Evolutionary conservation across 169 alveolate species (phyloP).

Genomic region (Eimeria praecox): DNA sequence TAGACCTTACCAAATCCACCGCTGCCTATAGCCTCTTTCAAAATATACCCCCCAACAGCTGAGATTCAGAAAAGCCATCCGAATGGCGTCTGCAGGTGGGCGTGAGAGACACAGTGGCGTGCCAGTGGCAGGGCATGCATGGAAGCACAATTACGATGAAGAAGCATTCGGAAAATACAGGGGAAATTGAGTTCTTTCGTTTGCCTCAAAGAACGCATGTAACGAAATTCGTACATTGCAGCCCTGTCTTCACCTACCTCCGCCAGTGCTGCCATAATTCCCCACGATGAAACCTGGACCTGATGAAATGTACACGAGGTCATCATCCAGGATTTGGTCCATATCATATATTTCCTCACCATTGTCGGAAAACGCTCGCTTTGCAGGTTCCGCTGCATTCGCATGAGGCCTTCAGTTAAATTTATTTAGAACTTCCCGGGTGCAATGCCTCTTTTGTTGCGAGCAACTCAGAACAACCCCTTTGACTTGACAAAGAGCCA

Average conservation of each 20-base stretch:
- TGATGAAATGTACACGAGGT: slow-evolving; percentile 70
- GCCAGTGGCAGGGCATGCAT: not conserved
- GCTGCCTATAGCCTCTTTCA: slow-evolving; percentile 71
- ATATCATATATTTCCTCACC: slow-evolving; percentile 77
- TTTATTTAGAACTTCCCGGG: not conserved
- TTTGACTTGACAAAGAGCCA: not conserved
- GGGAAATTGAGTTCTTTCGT: not conserved
- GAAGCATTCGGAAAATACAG: not conserved
- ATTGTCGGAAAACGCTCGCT: slow-evolving; percentile 71
- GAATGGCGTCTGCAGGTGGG: not conserved
- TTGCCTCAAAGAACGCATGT: not conserved
- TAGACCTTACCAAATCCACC: slow-evolving; percentile 82
- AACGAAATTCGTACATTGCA: not conserved
- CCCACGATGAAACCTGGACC: slow-evolving; percentile 58
- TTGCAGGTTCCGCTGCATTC: slow-evolving; percentile 69
- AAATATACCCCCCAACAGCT: slow-evolving; percentile 78
- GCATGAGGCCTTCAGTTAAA: not conserved
- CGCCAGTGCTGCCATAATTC: slow-evolving; percentile 52
- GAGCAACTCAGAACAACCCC: not conserved
- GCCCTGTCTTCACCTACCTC: slow-evolving; percentile 22
- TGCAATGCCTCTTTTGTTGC: not conserved
- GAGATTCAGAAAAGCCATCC: not conserved
- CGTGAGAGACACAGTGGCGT: not conserved
- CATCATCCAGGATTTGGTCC: slow-evolving; percentile 78
- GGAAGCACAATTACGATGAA: not conserved